Evolutionary conservation across 1,139 yeast species (phyloP).

Genomic region (Candida gigantensis): DNA sequence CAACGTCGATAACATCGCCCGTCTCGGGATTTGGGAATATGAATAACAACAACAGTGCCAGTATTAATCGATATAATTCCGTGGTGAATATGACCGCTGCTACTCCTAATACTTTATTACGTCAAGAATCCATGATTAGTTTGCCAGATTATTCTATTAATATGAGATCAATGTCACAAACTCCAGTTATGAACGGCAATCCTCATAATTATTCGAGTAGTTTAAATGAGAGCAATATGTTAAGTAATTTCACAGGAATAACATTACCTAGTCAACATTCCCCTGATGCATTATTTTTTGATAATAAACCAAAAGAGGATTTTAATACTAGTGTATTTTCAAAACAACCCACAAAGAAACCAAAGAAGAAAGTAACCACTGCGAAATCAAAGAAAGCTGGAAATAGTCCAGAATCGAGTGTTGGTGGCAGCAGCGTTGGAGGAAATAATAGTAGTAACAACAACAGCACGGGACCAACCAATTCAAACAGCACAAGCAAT

Average conservation of each 20-base stretch:
- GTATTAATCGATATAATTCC: slow-evolving; percentile 5
- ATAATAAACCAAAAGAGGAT: slow-evolving; percentile 5
- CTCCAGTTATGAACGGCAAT: slow-evolving; percentile 3
- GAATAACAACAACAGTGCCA: slow-evolving; percentile 1
- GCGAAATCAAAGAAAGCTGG: slow-evolving; percentile 1
- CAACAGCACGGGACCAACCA: slow-evolving; percentile 10
- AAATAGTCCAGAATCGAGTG: too few species aligned
- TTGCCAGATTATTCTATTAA: slow-evolving; percentile 23
- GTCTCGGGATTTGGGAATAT: background rate
- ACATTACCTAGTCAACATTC: slow-evolving; percentile 15
- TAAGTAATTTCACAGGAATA: slow-evolving; percentile 4
- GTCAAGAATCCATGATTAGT: slow-evolving; percentile 28
- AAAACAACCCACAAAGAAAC: slow-evolving; percentile 2
- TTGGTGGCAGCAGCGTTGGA: too few species aligned
- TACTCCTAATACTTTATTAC: slow-evolving; percentile 19
- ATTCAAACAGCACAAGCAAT: slow-evolving; percentile 5
- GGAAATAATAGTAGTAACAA: slow-evolving; percentile 1
- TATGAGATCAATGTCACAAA: slow-evolving; percentile 8
- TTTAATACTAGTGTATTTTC: slow-evolving; percentile 8
- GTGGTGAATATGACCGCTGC: slow-evolving; percentile 12
- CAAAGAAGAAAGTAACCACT: slow-evolving; percentile 4
- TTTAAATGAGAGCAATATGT: slow-evolving; percentile 2
- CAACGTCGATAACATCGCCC: slow-evolving; percentile 6
- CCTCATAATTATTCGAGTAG: slow-evolving; percentile 5
- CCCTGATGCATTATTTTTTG: slow-evolving; percentile 10